Evolutionary conservation across 2,329 filamentous ascomycete species (phyloP).

Genomic region (Neonectria ditissima): DNA sequence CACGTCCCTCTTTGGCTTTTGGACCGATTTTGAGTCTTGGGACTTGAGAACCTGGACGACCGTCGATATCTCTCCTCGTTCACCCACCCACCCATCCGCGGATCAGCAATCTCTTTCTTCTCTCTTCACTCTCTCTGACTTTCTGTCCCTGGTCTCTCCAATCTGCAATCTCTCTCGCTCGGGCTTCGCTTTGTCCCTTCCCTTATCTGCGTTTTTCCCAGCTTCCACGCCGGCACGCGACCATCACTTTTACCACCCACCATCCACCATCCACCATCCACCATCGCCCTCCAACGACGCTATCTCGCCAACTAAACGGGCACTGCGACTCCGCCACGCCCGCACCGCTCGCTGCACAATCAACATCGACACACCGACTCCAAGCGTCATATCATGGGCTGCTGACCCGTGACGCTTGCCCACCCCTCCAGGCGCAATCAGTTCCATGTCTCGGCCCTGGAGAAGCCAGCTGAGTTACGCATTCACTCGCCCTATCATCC

Average conservation of each 20-base stretch:
- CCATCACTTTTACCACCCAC: slow-evolving; percentile 28
- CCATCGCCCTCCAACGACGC: slow-evolving; percentile 32
- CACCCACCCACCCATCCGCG: slow-evolving; percentile 7
- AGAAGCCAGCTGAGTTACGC: slow-evolving; percentile 33
- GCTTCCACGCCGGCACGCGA: slow-evolving; percentile 31
- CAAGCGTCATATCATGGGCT: slow-evolving; percentile 42
- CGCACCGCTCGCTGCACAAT: slow-evolving; percentile 27
- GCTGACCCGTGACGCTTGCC: slow-evolving; percentile 40
- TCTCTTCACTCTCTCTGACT: not conserved
- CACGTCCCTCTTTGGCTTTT: slow-evolving; percentile 30
- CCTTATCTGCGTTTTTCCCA: slow-evolving; percentile 21
- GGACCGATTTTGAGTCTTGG: slow-evolving; percentile 16
- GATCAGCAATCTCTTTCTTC: slow-evolving; percentile 5
- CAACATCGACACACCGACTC: slow-evolving; percentile 42
- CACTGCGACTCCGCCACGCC: slow-evolving; percentile 38
- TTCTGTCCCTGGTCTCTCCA: slow-evolving; percentile 17
- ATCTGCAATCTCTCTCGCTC: slow-evolving; percentile 18
- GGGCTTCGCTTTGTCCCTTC: slow-evolving; percentile 16
- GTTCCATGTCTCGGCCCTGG: slow-evolving; percentile 35
- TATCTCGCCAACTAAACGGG: slow-evolving; percentile 37
- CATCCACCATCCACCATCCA: slow-evolving; percentile 21
- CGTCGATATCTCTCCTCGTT: slow-evolving; percentile 6
- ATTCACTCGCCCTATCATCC: slow-evolving; percentile 13
- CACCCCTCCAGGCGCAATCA: slow-evolving; percentile 28
- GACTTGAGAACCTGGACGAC: not conserved